A percentile compares a stretch with the other conserved stretches of the same genome.
These are phyloP conservation scores for Nevesoporus exiguus DNA, from an alignment of 768 basidiomycete genomes.

Conservation along the genomic window DNA sequence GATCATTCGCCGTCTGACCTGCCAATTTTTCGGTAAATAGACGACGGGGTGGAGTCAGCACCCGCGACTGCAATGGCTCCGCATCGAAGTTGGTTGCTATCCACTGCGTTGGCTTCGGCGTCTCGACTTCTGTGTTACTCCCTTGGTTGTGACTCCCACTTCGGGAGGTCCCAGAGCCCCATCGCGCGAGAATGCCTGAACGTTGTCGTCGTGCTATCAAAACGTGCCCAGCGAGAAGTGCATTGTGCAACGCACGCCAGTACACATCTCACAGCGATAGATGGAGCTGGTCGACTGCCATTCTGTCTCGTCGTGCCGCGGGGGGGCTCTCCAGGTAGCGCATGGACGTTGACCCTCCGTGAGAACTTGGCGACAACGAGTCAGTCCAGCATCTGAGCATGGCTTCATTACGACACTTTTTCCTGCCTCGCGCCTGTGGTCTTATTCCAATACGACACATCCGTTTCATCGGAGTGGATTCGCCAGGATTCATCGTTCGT, in stretches of 20 bases:
- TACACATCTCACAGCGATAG: not conserved
- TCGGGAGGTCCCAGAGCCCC: constrained; percentile 2
- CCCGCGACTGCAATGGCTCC: constrained; percentile 10
- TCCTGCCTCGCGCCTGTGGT: constrained; percentile 4
- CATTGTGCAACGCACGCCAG: constrained; percentile 1
- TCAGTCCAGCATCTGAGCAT: not conserved
- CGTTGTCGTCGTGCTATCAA: constrained; percentile 11
- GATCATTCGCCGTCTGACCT: constrained; percentile 2
- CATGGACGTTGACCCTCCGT: not conserved
- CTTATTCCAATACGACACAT: not conserved
- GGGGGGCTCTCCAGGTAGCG: not conserved
- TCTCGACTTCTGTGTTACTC: constrained; percentile 10
- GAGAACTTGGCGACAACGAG: constrained; percentile 4
- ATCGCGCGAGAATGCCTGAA: constrained; percentile 6
- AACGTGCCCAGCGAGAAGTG: constrained; percentile 16
- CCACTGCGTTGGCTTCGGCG: constrained; percentile 16
- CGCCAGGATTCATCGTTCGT: not conserved
- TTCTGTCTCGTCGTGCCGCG: constrained; percentile 9
- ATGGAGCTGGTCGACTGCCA: constrained; percentile 5
- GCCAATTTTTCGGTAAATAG: not conserved
- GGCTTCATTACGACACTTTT: constrained; percentile 5
- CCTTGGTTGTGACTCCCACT: constrained; percentile 1
- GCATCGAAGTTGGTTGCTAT: constrained; percentile 19
- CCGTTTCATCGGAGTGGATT: constrained; percentile 5
- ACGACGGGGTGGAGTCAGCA: not conserved